These are phyloP conservation scores for Metarhizium guizhouense DNA, from an alignment of 2,329 filamentous ascomycete genomes.

Conservation along the genomic window DNA sequence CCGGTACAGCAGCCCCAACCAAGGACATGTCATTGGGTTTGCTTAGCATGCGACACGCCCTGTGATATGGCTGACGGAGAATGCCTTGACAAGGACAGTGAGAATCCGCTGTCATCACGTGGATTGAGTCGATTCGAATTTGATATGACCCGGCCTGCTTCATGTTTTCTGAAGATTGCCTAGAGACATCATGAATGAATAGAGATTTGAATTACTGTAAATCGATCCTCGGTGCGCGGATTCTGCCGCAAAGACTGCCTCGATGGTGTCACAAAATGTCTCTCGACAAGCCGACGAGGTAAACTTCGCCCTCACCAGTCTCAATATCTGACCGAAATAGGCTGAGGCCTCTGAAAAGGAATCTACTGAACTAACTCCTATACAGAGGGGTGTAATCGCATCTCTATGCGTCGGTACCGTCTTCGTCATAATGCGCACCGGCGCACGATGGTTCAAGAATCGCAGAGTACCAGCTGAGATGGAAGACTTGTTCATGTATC, in stretches of 20 bases:
- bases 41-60: background rate
- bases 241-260: background rate
- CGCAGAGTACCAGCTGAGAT: slow-evolving; percentile 6
- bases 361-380: background rate
- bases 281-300: slow-evolving; percentile 8
- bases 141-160: background rate
- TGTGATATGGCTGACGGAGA: background rate
- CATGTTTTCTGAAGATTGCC: no score
- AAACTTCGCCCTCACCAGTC: background rate
- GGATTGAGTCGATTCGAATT: background rate
- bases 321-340: background rate
- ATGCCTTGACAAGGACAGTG: background rate
- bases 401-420: slow-evolving; percentile 8
- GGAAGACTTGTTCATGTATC: slow-evolving; percentile 12
- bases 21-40: background rate
- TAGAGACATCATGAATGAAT: background rate
- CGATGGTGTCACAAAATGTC: slow-evolving; percentile 9
- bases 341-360: background rate
- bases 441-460: slow-evolving; percentile 11
- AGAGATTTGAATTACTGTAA: background rate
- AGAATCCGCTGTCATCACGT: background rate
- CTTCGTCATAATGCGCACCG: slow-evolving; percentile 10
- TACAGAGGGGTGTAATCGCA: slow-evolving; percentile 6
- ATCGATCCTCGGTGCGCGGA: background rate
- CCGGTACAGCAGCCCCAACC: background rate